Conservation (phyloP, 1,284 basidiomycete species). For the Phenoliferia sp. region DNA sequence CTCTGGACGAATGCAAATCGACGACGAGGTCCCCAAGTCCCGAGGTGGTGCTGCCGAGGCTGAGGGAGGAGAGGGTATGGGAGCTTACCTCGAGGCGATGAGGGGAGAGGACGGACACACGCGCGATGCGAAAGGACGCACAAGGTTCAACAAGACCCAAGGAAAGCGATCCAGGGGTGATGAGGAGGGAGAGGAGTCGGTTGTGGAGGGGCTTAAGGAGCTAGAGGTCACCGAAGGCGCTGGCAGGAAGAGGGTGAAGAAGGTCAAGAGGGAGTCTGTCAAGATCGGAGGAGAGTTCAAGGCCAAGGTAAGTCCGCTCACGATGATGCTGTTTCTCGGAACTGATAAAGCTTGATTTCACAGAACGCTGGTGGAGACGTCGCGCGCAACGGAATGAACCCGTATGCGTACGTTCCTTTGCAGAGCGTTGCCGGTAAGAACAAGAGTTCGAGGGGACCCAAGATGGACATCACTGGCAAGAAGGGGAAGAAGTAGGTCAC, state of each 20-base stretch:
- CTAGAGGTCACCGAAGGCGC: conserved; percentile 55
- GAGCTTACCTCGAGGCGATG: conserved; percentile 74
- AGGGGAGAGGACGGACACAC: conserved; percentile 84
- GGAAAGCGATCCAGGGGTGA: conserved; percentile 78
- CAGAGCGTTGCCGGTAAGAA: conserved; percentile 31
- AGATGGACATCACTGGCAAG: conserved; percentile 29
- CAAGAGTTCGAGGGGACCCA: conserved; percentile 15
- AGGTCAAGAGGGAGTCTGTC: conserved; percentile 52
- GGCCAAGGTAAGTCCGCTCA: conserved; percentile 56
- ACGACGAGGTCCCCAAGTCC: conserved; percentile 53
- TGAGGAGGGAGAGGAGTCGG: conserved; percentile 37
- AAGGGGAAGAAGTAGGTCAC: background rate
- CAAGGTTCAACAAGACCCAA: conserved; percentile 91
- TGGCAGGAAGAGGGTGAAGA: conserved; percentile 47
- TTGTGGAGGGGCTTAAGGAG: conserved; percentile 31
- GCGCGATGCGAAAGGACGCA: conserved; percentile 70
- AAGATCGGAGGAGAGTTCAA: conserved; percentile 79
- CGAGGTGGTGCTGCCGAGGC: conserved; percentile 43
- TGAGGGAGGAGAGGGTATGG: conserved; percentile 26
- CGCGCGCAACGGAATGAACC: conserved; percentile 75
- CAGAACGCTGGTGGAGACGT: conserved; percentile 89
- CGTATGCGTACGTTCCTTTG: conserved; percentile 82
- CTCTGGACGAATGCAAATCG: conserved; percentile 85
- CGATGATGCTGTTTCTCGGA: background rate
- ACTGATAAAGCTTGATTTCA: conserved; percentile 19